Evolutionary conservation across 176 grass and related monocot species (phyloP).

Genomic region (Phoenix roebelenii): DNA sequence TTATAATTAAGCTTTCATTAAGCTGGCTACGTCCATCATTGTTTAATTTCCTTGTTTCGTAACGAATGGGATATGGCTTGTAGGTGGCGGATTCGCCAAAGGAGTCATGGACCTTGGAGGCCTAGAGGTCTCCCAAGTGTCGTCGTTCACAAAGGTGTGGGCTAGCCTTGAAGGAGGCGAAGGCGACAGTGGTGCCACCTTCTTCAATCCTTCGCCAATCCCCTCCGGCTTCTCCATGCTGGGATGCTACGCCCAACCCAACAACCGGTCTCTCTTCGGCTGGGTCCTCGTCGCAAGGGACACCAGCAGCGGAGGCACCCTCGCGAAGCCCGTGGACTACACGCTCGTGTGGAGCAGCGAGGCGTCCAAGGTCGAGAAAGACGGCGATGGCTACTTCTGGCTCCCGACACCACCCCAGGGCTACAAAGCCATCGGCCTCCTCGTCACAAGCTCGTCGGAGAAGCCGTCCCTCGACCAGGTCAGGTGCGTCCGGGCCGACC

Average conservation of each 20-base stretch:
- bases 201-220: conserved; percentile 49
- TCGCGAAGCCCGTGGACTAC: conserved; percentile 39
- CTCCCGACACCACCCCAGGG: conserved; percentile 29
- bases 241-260: conserved; percentile 64
- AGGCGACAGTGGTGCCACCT: conserved; percentile 40
- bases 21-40: background rate
- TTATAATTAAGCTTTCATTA: no score
- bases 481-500: conserved; percentile 53
- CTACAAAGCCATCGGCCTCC: conserved; percentile 31
- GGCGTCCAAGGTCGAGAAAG: conserved; percentile 20
- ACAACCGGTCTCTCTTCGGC: conserved; percentile 49
- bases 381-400: conserved; percentile 60
- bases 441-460: conserved; percentile 32
- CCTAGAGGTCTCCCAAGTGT: conserved; percentile 40
- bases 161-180: conserved; percentile 42
- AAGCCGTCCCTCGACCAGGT: conserved; percentile 51
- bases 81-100: conserved; percentile 56
- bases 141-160: conserved; percentile 59
- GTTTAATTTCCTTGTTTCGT: conserved; percentile 6
- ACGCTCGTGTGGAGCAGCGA: conserved; percentile 63
- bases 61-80: background rate
- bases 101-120: conserved; percentile 56
- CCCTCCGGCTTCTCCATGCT: conserved; percentile 47
- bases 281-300: conserved; percentile 45
- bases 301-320: conserved; percentile 13